phyloP scores from a whole-genome alignment of 2,329 filamentous ascomycete species.

The Colletotrichum chlorophyti region DNA sequence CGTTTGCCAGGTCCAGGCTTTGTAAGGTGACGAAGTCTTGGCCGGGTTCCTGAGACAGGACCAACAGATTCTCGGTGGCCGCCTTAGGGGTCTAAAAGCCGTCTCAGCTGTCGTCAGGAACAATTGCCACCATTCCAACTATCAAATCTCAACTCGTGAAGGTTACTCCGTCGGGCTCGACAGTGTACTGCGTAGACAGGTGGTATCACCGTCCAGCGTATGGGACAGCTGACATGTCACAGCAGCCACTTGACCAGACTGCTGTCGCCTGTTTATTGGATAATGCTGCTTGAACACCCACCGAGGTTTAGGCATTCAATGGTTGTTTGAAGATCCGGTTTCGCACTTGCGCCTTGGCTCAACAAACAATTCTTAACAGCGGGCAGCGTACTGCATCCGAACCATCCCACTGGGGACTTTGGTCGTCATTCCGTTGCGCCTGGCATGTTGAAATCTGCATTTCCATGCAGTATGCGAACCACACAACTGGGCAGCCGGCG shows the following conservation, averaged over 20 bases:
- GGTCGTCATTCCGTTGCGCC: not conserved
- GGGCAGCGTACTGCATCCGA: constrained; percentile 2
- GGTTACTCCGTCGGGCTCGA: too few species aligned
- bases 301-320: not conserved
- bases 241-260: not conserved
- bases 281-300: too few species aligned
- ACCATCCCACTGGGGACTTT: not conserved
- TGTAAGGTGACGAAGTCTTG: not conserved
- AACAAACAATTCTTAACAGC: not conserved
- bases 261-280: constrained; percentile 10
- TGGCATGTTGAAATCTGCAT: not conserved
- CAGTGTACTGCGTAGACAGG: not conserved
- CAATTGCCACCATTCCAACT: not conserved
- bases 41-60: not conserved
- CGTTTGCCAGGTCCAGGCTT: not conserved
- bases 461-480: constrained; percentile 15
- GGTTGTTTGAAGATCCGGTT: not conserved
- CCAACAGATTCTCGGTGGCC: not conserved
- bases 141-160: not conserved
- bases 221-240: not conserved
- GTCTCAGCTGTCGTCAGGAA: too few species aligned
- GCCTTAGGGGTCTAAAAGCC: too few species aligned
- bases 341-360: constrained; percentile 11
- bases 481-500: not conserved
- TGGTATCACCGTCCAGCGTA: not conserved